These are phyloP conservation scores for Metschnikowia kunwiensis DNA, from an alignment of 805 yeast species.

Conservation along the genomic window DNA sequence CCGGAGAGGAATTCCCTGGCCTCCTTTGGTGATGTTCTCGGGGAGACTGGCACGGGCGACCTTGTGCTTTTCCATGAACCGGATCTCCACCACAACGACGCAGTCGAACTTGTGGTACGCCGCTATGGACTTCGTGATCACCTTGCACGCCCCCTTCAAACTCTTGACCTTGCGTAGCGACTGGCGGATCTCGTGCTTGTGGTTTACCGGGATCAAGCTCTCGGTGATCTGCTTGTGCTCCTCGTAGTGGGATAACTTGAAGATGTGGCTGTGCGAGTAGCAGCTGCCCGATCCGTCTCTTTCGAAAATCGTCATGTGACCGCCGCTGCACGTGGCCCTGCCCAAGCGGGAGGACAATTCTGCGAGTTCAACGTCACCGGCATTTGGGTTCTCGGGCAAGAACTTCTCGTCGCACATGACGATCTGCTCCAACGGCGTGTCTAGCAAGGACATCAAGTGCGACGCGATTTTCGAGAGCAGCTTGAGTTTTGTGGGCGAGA, in stretches of 20 bases:
- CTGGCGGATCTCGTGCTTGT: conserved; percentile 18
- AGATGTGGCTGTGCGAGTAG: conserved; percentile 48
- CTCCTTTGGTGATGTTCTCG: background rate
- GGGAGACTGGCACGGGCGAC: conserved; percentile 3
- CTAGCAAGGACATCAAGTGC: conserved; percentile 43
- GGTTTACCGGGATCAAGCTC: conserved; percentile 2
- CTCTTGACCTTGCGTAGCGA: conserved; percentile 34
- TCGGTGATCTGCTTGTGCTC: conserved; percentile 5
- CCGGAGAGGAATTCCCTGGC: conserved; percentile 12
- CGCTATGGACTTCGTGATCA: conserved; percentile 37
- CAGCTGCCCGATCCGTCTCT: conserved; percentile 64
- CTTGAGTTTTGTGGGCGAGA: conserved; percentile 34
- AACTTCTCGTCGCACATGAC: conserved; percentile 5
- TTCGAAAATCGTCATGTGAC: conserved; percentile 47
- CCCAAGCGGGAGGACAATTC: conserved; percentile 43
- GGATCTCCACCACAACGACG: conserved; percentile 50
- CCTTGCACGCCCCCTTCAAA: conserved; percentile 42
- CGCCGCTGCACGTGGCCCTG: conserved; percentile 52
- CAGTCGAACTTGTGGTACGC: conserved; percentile 37
- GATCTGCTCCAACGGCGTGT: conserved; percentile 27
- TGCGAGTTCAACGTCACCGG: conserved; percentile 25
- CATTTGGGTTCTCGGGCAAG: conserved; percentile 10
- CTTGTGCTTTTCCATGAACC: conserved; percentile 44
- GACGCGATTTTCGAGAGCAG: conserved; percentile 36
- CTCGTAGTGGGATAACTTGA: conserved; percentile 36